Percentiles rank a stretch among this genome's conserved stretches.
phyloP scores from a whole-genome alignment of 805 yeast species.

The Cyberlindnera galapagoensis region DNA sequence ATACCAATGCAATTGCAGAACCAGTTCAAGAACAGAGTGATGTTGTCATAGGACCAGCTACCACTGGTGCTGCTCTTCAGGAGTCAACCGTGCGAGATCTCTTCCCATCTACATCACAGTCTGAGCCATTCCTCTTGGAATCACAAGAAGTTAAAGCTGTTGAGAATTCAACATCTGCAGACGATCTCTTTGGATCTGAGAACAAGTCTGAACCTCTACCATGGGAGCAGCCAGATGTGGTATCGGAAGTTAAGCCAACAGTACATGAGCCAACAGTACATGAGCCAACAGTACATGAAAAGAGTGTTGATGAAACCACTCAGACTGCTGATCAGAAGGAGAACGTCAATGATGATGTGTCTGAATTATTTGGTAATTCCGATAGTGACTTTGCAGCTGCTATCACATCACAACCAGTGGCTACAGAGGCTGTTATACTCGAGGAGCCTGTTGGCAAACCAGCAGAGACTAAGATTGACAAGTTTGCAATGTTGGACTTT shows the following conservation, averaged over 20 bases:
- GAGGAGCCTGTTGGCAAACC: neutral
- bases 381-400: neutral
- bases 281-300: neutral
- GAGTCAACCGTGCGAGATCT: no score
- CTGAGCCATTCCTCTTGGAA: no score
- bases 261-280: neutral
- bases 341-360: neutral
- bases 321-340: neutral
- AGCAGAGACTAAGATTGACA: neutral
- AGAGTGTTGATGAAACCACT: neutral
- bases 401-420: neutral
- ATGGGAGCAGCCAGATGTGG: constrained; percentile 5
- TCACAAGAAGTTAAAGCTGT: no score
- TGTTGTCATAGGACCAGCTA: no score
- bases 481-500: neutral
- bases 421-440: neutral
- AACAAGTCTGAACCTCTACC: constrained; percentile 1
- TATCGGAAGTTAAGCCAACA: no score
- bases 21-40: no score
- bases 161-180: neutral
- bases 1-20: no score
- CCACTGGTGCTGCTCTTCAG: no score
- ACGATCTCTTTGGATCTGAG: constrained; percentile 1
- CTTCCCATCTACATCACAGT: no score
- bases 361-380: no score